phyloP scores from a whole-genome alignment of 1,284 basidiomycete genomes.

The Tilletiopsis washingtonensis region DNA sequence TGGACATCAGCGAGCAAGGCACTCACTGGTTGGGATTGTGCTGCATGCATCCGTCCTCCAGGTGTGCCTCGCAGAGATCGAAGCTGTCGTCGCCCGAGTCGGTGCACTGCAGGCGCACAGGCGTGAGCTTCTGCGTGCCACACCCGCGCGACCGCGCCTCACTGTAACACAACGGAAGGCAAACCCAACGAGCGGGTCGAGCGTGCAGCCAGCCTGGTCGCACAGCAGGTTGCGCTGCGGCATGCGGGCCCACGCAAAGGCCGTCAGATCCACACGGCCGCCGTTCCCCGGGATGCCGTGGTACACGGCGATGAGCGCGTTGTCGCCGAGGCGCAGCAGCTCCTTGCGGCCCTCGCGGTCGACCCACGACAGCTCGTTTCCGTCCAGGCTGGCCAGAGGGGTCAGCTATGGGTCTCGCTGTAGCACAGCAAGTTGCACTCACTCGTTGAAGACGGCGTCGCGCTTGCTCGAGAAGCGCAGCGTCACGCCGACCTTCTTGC shows the following conservation, averaged over 20 bases:
- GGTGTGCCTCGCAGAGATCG: conserved; percentile 5
- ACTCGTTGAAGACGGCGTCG: not conserved
- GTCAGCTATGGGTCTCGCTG: too few relatives aligned
- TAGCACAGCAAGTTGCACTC: not conserved
- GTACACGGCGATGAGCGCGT: not conserved
- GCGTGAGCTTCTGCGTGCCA: too few relatives aligned
- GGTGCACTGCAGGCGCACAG: too few relatives aligned
- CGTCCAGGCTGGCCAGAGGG: too few relatives aligned
- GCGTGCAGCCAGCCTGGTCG: not conserved
- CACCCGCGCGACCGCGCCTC: not conserved
- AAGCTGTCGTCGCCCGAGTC: conserved; percentile 1
- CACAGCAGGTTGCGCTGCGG: conserved; percentile 2
- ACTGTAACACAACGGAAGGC: conserved; percentile 2
- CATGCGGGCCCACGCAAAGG: conserved; percentile 6
- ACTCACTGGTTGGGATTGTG: conserved; percentile 1
- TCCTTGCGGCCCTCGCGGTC: not conserved
- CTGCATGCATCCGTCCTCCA: not conserved
- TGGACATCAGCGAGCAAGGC: not conserved
- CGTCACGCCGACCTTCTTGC: not conserved
- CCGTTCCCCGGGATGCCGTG: not conserved
- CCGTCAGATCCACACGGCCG: conserved; percentile 3
- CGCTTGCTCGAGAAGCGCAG: not conserved
- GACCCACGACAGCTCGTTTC: too few relatives aligned
- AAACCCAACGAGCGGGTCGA: conserved; percentile 1
- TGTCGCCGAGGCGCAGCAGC: not conserved